Evolutionary conservation across 2,329 filamentous ascomycete genomes (phyloP).

Genomic region (Aureobasidium lini): DNA sequence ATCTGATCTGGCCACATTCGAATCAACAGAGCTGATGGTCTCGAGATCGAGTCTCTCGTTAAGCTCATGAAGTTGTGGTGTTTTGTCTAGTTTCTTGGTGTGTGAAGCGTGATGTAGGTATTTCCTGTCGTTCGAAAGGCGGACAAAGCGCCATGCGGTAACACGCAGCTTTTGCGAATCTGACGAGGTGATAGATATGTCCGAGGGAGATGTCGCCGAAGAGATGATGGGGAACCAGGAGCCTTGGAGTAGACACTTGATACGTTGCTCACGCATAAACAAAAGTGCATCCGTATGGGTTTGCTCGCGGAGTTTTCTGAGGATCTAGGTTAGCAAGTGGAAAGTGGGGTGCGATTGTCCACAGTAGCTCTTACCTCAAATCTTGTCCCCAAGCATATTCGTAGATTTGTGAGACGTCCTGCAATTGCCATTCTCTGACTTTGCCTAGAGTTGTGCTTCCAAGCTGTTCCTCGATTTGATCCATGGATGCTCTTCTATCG

Average conservation of each 20-base stretch:
- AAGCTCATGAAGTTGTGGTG: conserved; percentile 66
- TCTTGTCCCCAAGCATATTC: conserved; percentile 93
- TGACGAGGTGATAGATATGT: conserved; percentile 28
- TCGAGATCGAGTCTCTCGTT: conserved; percentile 78
- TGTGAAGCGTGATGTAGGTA: conserved; percentile 90
- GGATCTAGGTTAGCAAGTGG: neutral
- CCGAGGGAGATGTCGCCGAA: conserved; percentile 36
- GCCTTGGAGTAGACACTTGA: conserved; percentile 79
- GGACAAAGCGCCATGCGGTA: conserved; percentile 71
- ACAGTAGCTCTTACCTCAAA: conserved; percentile 44
- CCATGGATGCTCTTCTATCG: conserved; percentile 70
- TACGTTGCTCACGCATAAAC: conserved; percentile 94
- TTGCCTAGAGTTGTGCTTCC: conserved; percentile 71
- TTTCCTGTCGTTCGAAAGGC: conserved; percentile 82
- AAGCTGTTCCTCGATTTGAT: conserved; percentile 84
- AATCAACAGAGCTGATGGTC: conserved; percentile 85
- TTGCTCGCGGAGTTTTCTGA: conserved; percentile 75
- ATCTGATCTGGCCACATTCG: conserved; percentile 46
- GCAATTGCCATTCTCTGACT: conserved; percentile 85
- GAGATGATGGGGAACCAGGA: conserved; percentile 68
- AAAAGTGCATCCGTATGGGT: conserved; percentile 84
- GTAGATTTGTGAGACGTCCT: conserved; percentile 80
- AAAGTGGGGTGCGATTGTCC: neutral
- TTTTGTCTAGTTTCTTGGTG: conserved; percentile 49
- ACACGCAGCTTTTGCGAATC: conserved; percentile 33